A percentile compares a stretch with the other conserved stretches of the same genome.
Evolutionary conservation across 164 flowering plant genomes (phyloP).

Genomic region (Buxus sempervirens): DNA sequence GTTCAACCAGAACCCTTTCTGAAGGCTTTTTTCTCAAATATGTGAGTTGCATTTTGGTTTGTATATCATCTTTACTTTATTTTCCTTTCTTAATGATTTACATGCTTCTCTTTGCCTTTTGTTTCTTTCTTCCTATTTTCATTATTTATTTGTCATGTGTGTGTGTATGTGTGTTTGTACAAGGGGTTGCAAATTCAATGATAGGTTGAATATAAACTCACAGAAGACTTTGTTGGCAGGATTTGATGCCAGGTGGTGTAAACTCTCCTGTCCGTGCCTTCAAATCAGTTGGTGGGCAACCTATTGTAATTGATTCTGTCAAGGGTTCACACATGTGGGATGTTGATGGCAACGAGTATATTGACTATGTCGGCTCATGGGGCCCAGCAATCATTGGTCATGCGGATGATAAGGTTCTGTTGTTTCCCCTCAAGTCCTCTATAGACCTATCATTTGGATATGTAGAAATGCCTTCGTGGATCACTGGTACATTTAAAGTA

Average conservation of each 20-base stretch:
- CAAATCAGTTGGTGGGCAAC: slow-evolving; percentile 96
- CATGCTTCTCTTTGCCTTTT: background rate
- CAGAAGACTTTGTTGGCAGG: slow-evolving; percentile 36
- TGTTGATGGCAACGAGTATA: slow-evolving; percentile 91
- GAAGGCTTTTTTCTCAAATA: background rate
- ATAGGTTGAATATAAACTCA: slow-evolving; percentile 9
- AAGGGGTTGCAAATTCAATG: background rate
- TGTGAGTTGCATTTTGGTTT: background rate
- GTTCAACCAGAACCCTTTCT: background rate
- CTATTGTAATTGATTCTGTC: slow-evolving; percentile 83
- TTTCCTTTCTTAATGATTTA: no score
- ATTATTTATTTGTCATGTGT: no score
- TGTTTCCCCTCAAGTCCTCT: slow-evolving; percentile 12
- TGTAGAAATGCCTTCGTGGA: no score
- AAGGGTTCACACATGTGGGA: slow-evolving; percentile 93
- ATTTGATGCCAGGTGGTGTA: slow-evolving; percentile 99
- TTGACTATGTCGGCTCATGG: slow-evolving; percentile 99
- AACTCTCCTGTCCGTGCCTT: slow-evolving; percentile 98
- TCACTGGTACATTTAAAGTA: no score
- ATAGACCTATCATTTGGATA: background rate
- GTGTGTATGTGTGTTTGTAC: background rate
- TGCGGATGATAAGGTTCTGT: slow-evolving; percentile 90
- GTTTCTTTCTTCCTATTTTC: no score
- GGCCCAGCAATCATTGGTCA: slow-evolving; percentile 99
- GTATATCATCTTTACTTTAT: no score